Conservation (phyloP, 805 yeast genomes). For the Kodamaea leandrae region DNA sequence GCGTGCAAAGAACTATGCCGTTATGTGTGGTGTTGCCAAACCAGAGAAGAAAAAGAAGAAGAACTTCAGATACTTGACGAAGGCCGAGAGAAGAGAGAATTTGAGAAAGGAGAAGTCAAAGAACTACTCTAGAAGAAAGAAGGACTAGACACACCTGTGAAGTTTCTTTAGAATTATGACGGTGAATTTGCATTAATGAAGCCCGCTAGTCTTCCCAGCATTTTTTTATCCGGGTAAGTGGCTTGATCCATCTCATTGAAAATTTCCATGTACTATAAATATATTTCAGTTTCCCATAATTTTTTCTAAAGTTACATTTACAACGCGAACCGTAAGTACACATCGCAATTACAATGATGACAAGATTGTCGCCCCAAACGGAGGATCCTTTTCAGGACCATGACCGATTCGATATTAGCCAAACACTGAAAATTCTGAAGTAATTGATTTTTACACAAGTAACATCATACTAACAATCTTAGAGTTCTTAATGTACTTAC, state of each 20-base stretch:
- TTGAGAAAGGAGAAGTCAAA: conserved; percentile 34
- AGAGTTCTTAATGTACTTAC: conserved; percentile 1
- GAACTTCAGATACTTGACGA: conserved; percentile 86
- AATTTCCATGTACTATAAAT: conserved; percentile 1
- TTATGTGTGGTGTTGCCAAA: conserved; percentile 52
- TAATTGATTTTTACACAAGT: conserved; percentile 1
- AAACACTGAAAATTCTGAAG: conserved; percentile 68
- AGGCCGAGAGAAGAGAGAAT: conserved; percentile 65
- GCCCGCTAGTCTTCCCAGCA: background rate
- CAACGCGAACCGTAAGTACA: conserved; percentile 7
- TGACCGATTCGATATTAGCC: conserved; percentile 71
- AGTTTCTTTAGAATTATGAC: background rate
- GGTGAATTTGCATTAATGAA: background rate
- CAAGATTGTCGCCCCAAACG: conserved; percentile 75
- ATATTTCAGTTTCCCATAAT: background rate
- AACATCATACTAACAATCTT: conserved; percentile 14
- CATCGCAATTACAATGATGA: conserved; percentile 45
- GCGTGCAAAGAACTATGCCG: conserved; percentile 82
- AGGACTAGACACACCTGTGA: conserved; percentile 2
- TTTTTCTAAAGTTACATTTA: background rate
- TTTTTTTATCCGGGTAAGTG: conserved; percentile 1
- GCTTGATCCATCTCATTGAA: background rate
- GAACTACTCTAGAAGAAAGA: conserved; percentile 10
- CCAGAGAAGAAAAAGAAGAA: conserved; percentile 49
- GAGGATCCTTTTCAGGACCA: conserved; percentile 57